Base-by-base conservation (phyloP, 257 asterid species). In the Fraxinus anomala region DNA sequence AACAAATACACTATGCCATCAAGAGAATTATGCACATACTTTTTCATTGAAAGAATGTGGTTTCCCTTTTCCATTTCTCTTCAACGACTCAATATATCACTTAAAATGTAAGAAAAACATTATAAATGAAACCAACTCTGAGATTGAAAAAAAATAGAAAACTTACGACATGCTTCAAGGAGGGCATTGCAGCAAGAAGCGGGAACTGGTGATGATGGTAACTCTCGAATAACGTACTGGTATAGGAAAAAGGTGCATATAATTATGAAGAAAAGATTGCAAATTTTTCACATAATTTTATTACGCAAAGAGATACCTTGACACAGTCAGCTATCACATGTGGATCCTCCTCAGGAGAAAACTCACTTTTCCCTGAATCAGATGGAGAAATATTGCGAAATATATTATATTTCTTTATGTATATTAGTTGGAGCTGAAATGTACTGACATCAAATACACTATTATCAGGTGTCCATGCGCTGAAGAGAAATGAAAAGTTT, bases 181-280 rank as follows among this genome's bases (percentile, higher is more conserved):
- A 96, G 96, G 71, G 99, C 99, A 84, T 93, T 96, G 95, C 99
- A 96, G 88, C 99, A 96, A 87, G 99, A 93, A 80, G 98, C 99
- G 49, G 99, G 99, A 84, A 96, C 97, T 68, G 99, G 99, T 72
- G 97, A 89, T 63, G 99, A 96, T 85, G 99, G 97, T 79, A 96
- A 82, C 90, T 96, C 99, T 72, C 99, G 93, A 72, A 96, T 93
- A 83, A 96, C 90, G 81, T 89, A 94, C 99, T 96, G 90, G 80
- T 76, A 59, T 44, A 68, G 72, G 72, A 24, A 80, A 75, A 14
- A 42, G 75, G 77, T 59, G 74, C 68, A 76, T 61, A 33, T 72
- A 51, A 82, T 65, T 28, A 28, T 78, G 72, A 72, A 65, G 36
- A 73, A 68, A 54, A 42, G 67, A 73, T 68, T 79, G 66, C 63